These are phyloP conservation scores for Drechslerella stenobrocha DNA, from an alignment of 2,329 filamentous ascomycete species.

Conservation along the genomic window DNA sequence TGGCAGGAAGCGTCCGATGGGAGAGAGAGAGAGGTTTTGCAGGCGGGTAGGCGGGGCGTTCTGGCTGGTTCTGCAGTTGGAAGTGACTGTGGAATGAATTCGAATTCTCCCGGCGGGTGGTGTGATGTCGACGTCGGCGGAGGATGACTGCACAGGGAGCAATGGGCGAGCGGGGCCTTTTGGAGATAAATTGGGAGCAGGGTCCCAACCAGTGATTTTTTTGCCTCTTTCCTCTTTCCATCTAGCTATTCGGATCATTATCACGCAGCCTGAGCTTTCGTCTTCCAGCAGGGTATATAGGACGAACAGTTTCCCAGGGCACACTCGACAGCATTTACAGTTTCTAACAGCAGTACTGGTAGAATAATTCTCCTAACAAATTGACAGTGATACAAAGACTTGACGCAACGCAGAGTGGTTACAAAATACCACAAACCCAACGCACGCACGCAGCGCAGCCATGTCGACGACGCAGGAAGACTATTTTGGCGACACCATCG, in stretches of 20 bases:
- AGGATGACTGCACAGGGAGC: neutral
- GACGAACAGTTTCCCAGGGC: too few species aligned
- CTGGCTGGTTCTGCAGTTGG: neutral
- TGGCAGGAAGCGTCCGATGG: neutral
- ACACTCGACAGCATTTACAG: neutral
- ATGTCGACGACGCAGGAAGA: constrained; percentile 47
- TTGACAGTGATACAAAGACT: too few species aligned
- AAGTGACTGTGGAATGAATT: constrained; percentile 9
- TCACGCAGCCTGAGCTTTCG: too few species aligned
- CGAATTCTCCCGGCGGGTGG: constrained; percentile 4
- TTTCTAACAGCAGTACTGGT: neutral
- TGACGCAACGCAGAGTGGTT: too few species aligned
- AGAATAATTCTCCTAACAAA: neutral
- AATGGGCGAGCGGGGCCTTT: neutral
- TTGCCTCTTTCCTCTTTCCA: constrained; percentile 25
- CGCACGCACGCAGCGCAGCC: neutral
- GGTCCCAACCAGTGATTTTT: constrained; percentile 11
- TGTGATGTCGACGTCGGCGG: constrained; percentile 8
- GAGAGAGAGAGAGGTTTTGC: neutral
- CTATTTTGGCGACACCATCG: constrained; percentile 33
- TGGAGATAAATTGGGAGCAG: constrained; percentile 35
- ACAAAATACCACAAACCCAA: constrained; percentile 13
- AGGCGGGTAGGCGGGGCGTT: neutral
- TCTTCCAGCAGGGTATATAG: too few species aligned
- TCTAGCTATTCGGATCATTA: too few species aligned